Conservation (phyloP, 768 basidiomycete species). For the Kwoniella newhampshirensis region DNA sequence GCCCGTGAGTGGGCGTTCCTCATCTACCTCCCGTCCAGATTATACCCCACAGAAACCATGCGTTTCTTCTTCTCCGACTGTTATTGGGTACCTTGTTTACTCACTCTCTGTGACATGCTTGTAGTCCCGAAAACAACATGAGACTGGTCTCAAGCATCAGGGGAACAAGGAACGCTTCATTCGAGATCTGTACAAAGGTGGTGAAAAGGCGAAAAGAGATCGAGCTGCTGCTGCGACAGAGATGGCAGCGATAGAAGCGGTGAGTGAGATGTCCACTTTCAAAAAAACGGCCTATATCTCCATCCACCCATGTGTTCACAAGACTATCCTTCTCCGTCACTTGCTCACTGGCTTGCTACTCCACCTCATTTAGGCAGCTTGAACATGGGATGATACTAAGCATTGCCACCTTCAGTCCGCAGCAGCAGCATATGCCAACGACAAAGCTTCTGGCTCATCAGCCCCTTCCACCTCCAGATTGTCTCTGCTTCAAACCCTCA, state of each 20-base stretch:
- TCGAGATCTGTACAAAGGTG: conserved; percentile 85
- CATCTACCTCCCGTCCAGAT: too few relatives aligned
- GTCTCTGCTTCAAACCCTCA: conserved; percentile 47
- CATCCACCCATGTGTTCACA: too few relatives aligned
- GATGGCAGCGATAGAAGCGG: conserved; percentile 81
- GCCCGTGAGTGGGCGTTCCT: conserved; percentile 48
- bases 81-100: conserved; percentile 2
- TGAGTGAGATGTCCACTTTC: conserved; percentile 42
- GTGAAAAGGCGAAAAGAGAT: conserved; percentile 57
- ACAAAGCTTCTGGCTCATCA: conserved; percentile 62
- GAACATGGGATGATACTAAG: conserved; percentile 8
- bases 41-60: too few relatives aligned
- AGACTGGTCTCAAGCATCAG: conserved; percentile 88
- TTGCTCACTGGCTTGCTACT: too few relatives aligned
- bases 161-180: conserved; percentile 92
- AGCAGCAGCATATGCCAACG: conserved; percentile 73
- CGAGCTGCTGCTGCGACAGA: conserved; percentile 71
- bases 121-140: conserved; percentile 86
- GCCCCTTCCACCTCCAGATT: conserved; percentile 55
- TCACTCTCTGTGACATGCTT: conserved; percentile 25
- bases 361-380: too few relatives aligned
- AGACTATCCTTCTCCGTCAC: too few relatives aligned
- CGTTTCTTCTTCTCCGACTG: neutral
- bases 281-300: too few relatives aligned
- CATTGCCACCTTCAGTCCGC: conserved; percentile 2